Conservation (phyloP, 441 rosid species). For the Cnidoscolus chayamansa region DNA sequence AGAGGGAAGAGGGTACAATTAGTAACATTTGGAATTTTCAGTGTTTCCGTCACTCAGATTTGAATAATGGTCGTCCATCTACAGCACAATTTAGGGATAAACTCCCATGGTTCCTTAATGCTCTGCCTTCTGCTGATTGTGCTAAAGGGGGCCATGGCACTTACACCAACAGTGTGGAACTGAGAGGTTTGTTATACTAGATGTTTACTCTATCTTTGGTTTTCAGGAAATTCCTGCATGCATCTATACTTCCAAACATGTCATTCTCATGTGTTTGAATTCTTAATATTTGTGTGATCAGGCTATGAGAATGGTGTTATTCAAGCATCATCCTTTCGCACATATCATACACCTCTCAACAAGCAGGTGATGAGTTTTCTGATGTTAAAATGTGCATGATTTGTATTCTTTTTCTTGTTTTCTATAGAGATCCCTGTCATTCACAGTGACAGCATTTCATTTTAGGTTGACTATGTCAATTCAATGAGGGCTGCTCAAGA, state of each 20-base stretch:
- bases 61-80: conserved; percentile 81
- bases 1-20: conserved; percentile 9
- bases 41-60: conserved; percentile 96
- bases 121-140: conserved; percentile 96
- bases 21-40: conserved; percentile 35
- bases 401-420: conserved; percentile 10
- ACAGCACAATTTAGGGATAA: conserved; percentile 82
- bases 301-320: conserved; percentile 76
- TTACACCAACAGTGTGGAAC: conserved; percentile 80
- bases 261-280: not conserved
- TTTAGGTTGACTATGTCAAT: conserved; percentile 77
- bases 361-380: conserved; percentile 60
- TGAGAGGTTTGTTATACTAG: conserved; percentile 54
- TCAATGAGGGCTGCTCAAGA: conserved; percentile 92
- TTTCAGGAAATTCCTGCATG: conserved; percentile 11
- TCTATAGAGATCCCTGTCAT: not conserved
- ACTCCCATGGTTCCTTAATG: conserved; percentile 94
- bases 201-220: conserved; percentile 17
- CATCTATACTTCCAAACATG: not conserved
- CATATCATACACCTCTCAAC: conserved; percentile 94
- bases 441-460: conserved; percentile 12
- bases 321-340: conserved; percentile 97
- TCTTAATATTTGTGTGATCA: conserved; percentile 30
- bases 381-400: conserved; percentile 12
- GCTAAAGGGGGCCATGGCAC: conserved; percentile 99